Conservation (phyloP, 1,139 yeast species). For the Zygotorulaspora mrakii region DNA sequence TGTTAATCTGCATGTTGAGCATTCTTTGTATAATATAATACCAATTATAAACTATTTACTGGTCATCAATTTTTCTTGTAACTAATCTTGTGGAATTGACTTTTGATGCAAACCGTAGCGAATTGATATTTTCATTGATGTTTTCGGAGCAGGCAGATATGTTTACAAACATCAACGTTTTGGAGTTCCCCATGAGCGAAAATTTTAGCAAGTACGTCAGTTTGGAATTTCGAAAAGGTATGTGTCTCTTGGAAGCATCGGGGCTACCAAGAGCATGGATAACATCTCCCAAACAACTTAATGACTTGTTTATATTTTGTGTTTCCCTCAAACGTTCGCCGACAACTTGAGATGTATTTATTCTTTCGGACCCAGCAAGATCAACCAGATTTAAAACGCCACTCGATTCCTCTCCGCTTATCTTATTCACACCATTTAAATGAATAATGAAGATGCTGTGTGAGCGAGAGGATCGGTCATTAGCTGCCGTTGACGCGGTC, state of each 20-base stretch:
- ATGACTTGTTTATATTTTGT: conserved; percentile 81
- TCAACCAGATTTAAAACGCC: conserved; percentile 77
- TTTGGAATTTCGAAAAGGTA: conserved; percentile 57
- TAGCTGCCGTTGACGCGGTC: conserved; percentile 78
- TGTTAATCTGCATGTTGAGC: neutral
- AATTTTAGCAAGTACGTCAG: conserved; percentile 80
- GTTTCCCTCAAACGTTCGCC: conserved; percentile 87
- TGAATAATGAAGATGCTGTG: conserved; percentile 70
- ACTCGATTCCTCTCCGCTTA: conserved; percentile 47
- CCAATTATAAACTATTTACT: conserved; percentile 3
- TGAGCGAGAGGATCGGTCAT: conserved; percentile 72
- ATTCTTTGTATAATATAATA: neutral
- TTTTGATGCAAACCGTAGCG: conserved; percentile 84
- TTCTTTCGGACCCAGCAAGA: conserved; percentile 85
- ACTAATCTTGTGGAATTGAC: conserved; percentile 54
- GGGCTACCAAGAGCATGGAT: conserved; percentile 61
- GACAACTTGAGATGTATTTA: conserved; percentile 67
- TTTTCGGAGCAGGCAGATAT: conserved; percentile 66
- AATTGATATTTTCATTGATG: conserved; percentile 73
- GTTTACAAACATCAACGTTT: conserved; percentile 91
- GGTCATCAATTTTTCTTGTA: conserved; percentile 10
- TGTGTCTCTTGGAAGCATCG: conserved; percentile 39
- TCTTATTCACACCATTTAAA: conserved; percentile 51
- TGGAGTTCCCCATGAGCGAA: conserved; percentile 81
- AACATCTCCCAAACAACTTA: conserved; percentile 89